These are phyloP conservation scores for Herpetomonas tarakana DNA, from an alignment of 208 protist species.

Conservation along the genomic window DNA sequence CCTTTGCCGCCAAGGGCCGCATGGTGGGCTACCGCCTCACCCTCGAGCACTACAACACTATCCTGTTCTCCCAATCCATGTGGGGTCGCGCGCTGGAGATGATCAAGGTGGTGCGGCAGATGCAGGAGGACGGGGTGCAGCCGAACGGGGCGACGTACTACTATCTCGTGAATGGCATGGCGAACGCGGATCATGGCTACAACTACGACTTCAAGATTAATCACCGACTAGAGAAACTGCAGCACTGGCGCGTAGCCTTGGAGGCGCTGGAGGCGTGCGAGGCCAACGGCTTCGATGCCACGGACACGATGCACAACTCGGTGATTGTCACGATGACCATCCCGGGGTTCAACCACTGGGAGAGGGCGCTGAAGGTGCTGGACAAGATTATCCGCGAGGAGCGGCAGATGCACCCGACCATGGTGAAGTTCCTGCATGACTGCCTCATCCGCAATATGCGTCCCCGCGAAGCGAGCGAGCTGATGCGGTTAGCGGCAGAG, in stretches of 20 bases:
- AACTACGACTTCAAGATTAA: conserved; percentile 92
- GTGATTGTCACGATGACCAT: conserved; percentile 86
- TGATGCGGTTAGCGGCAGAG: conserved; percentile 71
- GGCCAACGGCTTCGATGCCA: conserved; percentile 87
- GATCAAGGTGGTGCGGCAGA: conserved; percentile 79
- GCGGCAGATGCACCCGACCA: conserved; percentile 76
- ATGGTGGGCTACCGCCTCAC: conserved; percentile 90
- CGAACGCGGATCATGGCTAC: conserved; percentile 90
- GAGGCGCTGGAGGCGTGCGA: conserved; percentile 83
- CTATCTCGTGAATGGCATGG: conserved; percentile 92
- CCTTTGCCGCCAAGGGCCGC: conserved; percentile 85
- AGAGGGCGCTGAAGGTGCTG: conserved; percentile 56
- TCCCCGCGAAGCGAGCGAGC: conserved; percentile 74
- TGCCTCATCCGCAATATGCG: conserved; percentile 83
- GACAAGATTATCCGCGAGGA: conserved; percentile 78
- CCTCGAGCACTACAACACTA: conserved; percentile 89
- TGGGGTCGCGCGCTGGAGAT: conserved; percentile 90
- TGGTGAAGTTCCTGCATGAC: conserved; percentile 86
- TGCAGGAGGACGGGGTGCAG: conserved; percentile 87
- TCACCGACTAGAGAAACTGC: conserved; percentile 77
- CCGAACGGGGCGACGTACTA: conserved; percentile 89
- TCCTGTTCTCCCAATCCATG: conserved; percentile 88
- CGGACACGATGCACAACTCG: conserved; percentile 92
- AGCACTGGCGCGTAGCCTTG: conserved; percentile 90
- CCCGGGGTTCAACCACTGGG: conserved; percentile 86